Conservation (phyloP, 345 rosid species). For the Populus tremula region DNA sequence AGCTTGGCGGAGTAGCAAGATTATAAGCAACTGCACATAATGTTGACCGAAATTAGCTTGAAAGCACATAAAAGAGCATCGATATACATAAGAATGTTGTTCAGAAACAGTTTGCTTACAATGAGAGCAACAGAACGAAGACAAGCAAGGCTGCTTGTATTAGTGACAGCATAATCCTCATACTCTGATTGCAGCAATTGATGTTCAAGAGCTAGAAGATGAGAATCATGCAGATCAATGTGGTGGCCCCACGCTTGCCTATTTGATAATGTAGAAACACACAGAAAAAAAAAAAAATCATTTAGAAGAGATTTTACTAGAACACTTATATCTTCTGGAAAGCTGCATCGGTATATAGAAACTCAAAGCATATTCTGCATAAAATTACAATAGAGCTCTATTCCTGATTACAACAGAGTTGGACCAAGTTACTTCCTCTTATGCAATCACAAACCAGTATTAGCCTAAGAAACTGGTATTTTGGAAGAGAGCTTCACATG, state of each 20-base stretch:
- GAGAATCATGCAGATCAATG: slow-evolving; percentile 51
- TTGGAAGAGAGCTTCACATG: too few relatives aligned
- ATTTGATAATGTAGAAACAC: slow-evolving; percentile 3
- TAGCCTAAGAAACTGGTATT: too few relatives aligned
- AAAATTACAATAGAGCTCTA: not conserved
- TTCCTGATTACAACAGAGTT: not conserved
- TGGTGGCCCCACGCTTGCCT: slow-evolving; percentile 67
- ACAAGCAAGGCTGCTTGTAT: slow-evolving; percentile 54
- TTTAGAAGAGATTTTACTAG: not conserved
- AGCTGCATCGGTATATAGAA: not conserved
- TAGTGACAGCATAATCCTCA: slow-evolving; percentile 53
- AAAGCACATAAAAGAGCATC: not conserved
- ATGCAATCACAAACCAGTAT: too few relatives aligned
- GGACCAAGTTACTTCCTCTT: too few relatives aligned
- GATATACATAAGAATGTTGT: not conserved
- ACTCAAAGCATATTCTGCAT: not conserved
- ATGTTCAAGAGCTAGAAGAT: slow-evolving; percentile 52
- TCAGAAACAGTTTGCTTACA: slow-evolving; percentile 31
- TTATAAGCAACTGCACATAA: slow-evolving; percentile 45
- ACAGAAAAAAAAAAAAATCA: not conserved
- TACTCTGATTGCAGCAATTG: slow-evolving; percentile 50
- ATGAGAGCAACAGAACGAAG: slow-evolving; percentile 49
- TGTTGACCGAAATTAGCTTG: slow-evolving; percentile 9
- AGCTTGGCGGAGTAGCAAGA: slow-evolving; percentile 55
- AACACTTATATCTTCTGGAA: not conserved